phyloP scores from a whole-genome alignment of 2,329 filamentous ascomycete species.

The Fusarium sp. region DNA sequence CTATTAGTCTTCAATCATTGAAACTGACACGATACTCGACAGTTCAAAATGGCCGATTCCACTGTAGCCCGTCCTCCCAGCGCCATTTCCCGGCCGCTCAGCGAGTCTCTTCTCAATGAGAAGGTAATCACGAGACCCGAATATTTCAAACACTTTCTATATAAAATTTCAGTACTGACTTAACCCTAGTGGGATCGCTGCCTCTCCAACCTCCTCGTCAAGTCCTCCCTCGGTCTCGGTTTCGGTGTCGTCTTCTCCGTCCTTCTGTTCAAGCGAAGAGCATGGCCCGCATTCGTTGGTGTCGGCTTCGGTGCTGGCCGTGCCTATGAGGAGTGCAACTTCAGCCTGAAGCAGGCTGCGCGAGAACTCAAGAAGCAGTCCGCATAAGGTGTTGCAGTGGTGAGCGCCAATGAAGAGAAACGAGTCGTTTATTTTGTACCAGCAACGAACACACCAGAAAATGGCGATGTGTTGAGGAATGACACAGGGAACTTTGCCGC shows the following conservation, averaged over 20 bases:
- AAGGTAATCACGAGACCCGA: conserved; percentile 72
- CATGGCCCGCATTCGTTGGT: conserved; percentile 96
- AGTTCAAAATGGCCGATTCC: conserved; percentile 63
- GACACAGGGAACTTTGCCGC: conserved; percentile 26
- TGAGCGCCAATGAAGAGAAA: not conserved
- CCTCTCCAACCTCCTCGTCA: conserved; percentile 96
- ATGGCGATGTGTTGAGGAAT: conserved; percentile 32
- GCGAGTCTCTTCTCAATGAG: conserved; percentile 97
- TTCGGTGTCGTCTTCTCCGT: conserved; percentile 99
- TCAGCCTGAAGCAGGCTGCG: conserved; percentile 70
- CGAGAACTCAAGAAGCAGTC: conserved; percentile 63
- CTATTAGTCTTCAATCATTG: not conserved
- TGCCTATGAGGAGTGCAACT: conserved; percentile 98
- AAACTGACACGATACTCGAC: conserved; percentile 30
- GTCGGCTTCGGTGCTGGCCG: conserved; percentile 94
- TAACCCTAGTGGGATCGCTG: conserved; percentile 90
- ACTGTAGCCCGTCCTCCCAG: conserved; percentile 58
- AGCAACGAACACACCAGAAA: conserved; percentile 38
- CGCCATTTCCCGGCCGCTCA: conserved; percentile 83
- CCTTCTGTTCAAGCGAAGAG: conserved; percentile 95
- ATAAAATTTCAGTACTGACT: conserved; percentile 28
- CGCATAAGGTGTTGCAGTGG: conserved; percentile 44
- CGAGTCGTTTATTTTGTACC: conserved; percentile 31
- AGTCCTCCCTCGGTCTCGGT: conserved; percentile 91
- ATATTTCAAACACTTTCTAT: not conserved